Percentiles rank a stretch among this genome's conserved stretches.
Evolutionary conservation across 768 basidiomycete genomes (phyloP).

Genomic region (Lentinula sp.): DNA sequence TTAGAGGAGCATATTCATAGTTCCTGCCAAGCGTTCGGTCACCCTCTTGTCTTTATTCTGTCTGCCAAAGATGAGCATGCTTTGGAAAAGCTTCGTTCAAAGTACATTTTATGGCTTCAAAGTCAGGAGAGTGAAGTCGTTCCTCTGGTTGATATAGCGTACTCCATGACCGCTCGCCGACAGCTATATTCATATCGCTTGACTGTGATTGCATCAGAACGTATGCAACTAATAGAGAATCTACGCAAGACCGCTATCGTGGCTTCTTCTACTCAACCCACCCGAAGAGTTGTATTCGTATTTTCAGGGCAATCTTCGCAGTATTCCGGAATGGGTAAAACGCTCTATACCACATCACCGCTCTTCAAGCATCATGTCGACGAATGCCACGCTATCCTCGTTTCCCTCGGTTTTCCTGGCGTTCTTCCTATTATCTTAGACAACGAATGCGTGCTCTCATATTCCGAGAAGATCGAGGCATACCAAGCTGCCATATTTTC

Average conservation of each 20-base stretch:
- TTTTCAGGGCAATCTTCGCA: conserved; percentile 62
- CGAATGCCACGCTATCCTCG: conserved; percentile 48
- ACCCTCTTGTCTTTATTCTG: conserved; percentile 45
- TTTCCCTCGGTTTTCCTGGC: conserved; percentile 42
- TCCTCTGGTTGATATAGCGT: conserved; percentile 49
- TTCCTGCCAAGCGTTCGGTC: not conserved
- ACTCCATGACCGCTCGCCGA: conserved; percentile 62
- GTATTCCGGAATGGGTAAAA: conserved; percentile 56
- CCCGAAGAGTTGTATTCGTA: conserved; percentile 39
- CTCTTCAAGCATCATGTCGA: conserved; percentile 49
- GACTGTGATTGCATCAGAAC: conserved; percentile 36
- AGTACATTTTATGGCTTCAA: conserved; percentile 45
- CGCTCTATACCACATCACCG: conserved; percentile 43
- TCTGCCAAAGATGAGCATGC: conserved; percentile 52
- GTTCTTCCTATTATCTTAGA: conserved; percentile 38
- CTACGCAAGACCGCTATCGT: conserved; percentile 30
- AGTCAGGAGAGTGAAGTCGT: conserved; percentile 15
- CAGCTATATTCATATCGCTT: conserved; percentile 50
- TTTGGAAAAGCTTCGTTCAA: conserved; percentile 38
- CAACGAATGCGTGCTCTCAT: conserved; percentile 13
- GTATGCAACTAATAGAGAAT: conserved; percentile 39
- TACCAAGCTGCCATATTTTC: conserved; percentile 53
- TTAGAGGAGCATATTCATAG: conserved; percentile 44
- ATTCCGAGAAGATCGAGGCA: conserved; percentile 34
- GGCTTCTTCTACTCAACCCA: not conserved